A percentile compares a stretch with the other conserved stretches of the same genome.
phyloP scores from a whole-genome alignment of 805 yeast genomes.

The Yarrowia porcina region DNA sequence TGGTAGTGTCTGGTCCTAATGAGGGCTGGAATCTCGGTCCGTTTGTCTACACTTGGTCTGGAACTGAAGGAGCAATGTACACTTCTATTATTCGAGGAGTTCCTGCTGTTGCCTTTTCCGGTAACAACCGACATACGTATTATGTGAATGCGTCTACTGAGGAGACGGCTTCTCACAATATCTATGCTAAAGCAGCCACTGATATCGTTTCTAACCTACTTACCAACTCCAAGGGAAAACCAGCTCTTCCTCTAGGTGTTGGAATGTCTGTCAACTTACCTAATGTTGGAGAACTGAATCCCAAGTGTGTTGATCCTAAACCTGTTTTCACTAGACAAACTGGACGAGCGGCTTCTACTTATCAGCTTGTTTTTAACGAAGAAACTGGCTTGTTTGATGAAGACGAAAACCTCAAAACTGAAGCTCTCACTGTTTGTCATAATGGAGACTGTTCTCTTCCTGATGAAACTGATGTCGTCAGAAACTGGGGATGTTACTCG shows the following conservation, averaged over 20 bases:
- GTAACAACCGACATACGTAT: conserved; percentile 30
- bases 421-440: background rate
- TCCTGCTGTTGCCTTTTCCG: conserved; percentile 46
- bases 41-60: conserved; percentile 40
- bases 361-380: conserved; percentile 16
- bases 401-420: conserved; percentile 3
- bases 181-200: conserved; percentile 17
- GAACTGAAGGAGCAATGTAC: conserved; percentile 47
- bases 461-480: conserved; percentile 18
- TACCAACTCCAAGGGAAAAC: conserved; percentile 11
- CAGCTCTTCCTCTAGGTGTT: conserved; percentile 2
- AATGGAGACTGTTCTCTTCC: conserved; percentile 22
- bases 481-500: conserved; percentile 20
- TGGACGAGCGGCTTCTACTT: conserved; percentile 9
- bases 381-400: conserved; percentile 4
- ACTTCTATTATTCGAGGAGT: conserved; percentile 42
- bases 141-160: conserved; percentile 9
- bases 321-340: conserved; percentile 24
- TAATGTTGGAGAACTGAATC: conserved; percentile 15
- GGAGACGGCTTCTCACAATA: conserved; percentile 3
- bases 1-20: conserved; percentile 48
- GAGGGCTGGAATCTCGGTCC: conserved; percentile 47
- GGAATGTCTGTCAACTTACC: conserved; percentile 22
- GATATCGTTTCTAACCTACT: conserved; percentile 20
- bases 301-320: conserved; percentile 18